phyloP scores from a whole-genome alignment of 1,139 yeast genomes.

The Taiozyma onychis region DNA sequence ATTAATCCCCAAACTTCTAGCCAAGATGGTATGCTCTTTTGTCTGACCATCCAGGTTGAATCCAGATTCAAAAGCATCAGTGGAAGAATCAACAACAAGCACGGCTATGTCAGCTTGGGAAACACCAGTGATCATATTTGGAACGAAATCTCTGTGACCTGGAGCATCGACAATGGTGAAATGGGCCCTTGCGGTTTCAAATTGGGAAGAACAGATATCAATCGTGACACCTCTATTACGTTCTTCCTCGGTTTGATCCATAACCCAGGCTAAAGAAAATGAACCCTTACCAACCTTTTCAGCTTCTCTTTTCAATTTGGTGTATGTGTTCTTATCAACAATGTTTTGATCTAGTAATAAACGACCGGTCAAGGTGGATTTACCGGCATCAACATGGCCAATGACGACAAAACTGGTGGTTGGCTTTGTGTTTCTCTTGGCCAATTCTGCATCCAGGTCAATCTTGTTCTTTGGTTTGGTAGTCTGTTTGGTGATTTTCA shows the following conservation, averaged over 20 bases:
- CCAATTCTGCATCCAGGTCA: constrained; percentile 33
- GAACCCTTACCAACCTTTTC: constrained; percentile 84
- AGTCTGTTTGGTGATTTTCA: constrained; percentile 21
- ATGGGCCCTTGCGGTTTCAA: constrained; percentile 58
- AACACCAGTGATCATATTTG: constrained; percentile 98
- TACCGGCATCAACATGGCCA: constrained; percentile 98
- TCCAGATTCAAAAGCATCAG: constrained; percentile 87
- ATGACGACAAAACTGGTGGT: constrained; percentile 76
- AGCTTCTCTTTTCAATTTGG: constrained; percentile 75
- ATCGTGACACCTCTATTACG: constrained; percentile 89
- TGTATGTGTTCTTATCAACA: constrained; percentile 70
- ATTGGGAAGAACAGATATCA: constrained; percentile 80
- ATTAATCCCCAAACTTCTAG: constrained; percentile 77
- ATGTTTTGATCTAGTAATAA: constrained; percentile 75
- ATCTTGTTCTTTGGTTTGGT: constrained; percentile 33
- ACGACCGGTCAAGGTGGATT: constrained; percentile 92
- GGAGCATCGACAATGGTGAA: constrained; percentile 97
- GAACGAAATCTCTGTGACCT: constrained; percentile 95
- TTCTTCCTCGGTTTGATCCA: constrained; percentile 95
- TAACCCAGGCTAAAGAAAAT: constrained; percentile 94
- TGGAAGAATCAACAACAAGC: constrained; percentile 55
- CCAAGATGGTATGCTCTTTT: constrained; percentile 84
- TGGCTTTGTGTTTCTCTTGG: constrained; percentile 44
- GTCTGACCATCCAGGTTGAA: constrained; percentile 88
- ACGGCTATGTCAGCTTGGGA: constrained; percentile 70